Percentiles rank a stretch among this genome's conserved stretches.
phyloP scores from a whole-genome alignment of 139 green algal species.

The Parachlorella kessleri region DNA sequence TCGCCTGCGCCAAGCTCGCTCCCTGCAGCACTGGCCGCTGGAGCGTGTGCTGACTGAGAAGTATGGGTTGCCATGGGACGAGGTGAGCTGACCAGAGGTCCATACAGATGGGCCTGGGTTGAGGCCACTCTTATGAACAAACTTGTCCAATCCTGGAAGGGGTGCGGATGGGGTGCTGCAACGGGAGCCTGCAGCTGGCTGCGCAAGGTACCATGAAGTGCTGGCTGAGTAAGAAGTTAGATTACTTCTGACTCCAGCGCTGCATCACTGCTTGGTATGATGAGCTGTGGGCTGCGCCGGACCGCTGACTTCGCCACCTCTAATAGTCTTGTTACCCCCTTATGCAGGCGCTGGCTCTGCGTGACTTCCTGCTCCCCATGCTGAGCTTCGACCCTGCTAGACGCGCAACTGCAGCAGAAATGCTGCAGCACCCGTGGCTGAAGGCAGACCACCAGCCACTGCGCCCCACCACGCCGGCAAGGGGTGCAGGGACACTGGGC shows the following conservation, averaged over 20 bases:
- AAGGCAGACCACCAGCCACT: no score
- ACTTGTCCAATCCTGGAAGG: no score
- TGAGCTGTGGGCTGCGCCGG: background rate
- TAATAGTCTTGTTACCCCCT: background rate
- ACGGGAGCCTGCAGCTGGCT: background rate
- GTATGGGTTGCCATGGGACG: conserved; percentile 81
- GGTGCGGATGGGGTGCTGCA: background rate
- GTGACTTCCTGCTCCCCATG: conserved; percentile 92
- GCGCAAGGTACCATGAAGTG: background rate
- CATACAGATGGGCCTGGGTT: background rate
- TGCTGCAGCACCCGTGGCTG: conserved; percentile 94
- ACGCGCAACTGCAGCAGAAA: conserved; percentile 83
- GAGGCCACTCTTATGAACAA: background rate
- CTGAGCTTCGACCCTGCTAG: conserved; percentile 83
- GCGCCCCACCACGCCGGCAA: no score
- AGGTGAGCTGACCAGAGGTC: conserved; percentile 67
- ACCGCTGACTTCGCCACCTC: background rate
- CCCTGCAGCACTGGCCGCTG: conserved; percentile 90
- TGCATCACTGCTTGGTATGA: background rate
- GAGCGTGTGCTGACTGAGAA: conserved; percentile 91
- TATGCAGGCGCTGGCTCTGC: conserved; percentile 71
- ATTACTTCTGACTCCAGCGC: background rate
- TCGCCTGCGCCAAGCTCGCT: conserved; percentile 91
- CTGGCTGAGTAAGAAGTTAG: background rate
- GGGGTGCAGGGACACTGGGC: no score